Base-by-base conservation (phyloP, 345 rosid genomes). In the Litchi chinensis region DNA sequence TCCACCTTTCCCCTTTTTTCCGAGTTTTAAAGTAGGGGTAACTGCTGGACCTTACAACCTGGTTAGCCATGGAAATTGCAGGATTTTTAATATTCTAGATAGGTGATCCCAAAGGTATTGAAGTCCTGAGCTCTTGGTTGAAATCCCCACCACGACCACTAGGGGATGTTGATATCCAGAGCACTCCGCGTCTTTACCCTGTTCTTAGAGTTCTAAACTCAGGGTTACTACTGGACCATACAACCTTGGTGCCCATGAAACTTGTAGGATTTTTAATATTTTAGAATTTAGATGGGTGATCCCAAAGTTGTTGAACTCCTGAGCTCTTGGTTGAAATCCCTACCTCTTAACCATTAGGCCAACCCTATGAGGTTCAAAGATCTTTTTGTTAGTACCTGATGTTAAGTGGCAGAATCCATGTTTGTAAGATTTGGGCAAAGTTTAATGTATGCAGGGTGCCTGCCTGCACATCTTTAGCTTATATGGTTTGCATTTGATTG, bases 311-410 rank as follows among this genome's bases (percentile, higher is more conserved):
- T 46, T 46, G 50, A 54, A 54, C 59, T 54, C 21, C 12, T 15
- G 5, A 54, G 19, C 59, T 54, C 59, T 54, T 54, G n/a, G n/a
- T 16, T 54, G 59, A 54, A 50, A 50, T 15, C 56, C 19, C 56
- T 19, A 50, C 56, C 56, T 50, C 56, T 50, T 15, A 12, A 50
- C 56, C 56, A 50, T 6, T 13, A 50, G 56, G 18, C 15, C 56
- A 50, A 50, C 56, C 56, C 18, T 13, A 50, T 50, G 15, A 16
- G 56, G 19, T 50, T 50, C 56, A 50, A 13, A 50, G 22, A 52
- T 76, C 54, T 76, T 12, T 28, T 18, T 56, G 24, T 82, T 69
- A 57, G n/a, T 19, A 16, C 52, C 43, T n/a, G 59, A 57, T 67
- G 9, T 68, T 43, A 41, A 41, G 54, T 60, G 22, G 59, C 16